Evolutionary conservation across 371 early-diverging fungal species (phyloP).

Genomic region (Mortierella sp.): DNA sequence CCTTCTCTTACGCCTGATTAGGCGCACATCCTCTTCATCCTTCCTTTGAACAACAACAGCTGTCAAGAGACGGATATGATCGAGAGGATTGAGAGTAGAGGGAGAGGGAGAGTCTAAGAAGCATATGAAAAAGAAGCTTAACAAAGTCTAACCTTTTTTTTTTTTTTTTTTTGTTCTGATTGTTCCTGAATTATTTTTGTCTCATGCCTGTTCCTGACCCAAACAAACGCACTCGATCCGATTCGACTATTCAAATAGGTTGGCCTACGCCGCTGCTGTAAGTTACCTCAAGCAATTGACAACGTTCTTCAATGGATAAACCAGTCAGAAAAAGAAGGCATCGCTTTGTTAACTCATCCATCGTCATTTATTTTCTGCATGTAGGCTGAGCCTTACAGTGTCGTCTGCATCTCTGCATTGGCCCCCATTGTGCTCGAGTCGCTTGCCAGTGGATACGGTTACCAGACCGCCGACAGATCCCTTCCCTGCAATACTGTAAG

Average conservation of each 20-base stretch:
- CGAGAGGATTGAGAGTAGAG: background rate
- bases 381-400: constrained; percentile 58
- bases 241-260: constrained; percentile 17
- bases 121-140: background rate
- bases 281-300: constrained; percentile 8
- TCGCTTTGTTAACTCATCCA: background rate
- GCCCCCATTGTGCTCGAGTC: constrained; percentile 65
- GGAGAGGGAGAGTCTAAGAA: background rate
- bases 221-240: background rate
- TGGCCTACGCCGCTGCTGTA: constrained; percentile 56
- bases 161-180: no score
- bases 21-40: background rate
- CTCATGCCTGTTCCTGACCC: background rate
- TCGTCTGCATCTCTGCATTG: constrained; percentile 59
- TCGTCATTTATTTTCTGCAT: background rate
- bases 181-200: background rate
- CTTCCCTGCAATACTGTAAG: constrained; percentile 58
- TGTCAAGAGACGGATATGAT: background rate
- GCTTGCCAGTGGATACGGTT: constrained; percentile 56
- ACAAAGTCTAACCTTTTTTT: background rate
- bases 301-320: background rate
- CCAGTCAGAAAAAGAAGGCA: background rate
- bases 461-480: constrained; percentile 21
- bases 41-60: no score
- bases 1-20: background rate